These are phyloP conservation scores for Sporothrix globosa DNA, from an alignment of 2,329 filamentous ascomycete genomes.

Conservation along the genomic window DNA sequence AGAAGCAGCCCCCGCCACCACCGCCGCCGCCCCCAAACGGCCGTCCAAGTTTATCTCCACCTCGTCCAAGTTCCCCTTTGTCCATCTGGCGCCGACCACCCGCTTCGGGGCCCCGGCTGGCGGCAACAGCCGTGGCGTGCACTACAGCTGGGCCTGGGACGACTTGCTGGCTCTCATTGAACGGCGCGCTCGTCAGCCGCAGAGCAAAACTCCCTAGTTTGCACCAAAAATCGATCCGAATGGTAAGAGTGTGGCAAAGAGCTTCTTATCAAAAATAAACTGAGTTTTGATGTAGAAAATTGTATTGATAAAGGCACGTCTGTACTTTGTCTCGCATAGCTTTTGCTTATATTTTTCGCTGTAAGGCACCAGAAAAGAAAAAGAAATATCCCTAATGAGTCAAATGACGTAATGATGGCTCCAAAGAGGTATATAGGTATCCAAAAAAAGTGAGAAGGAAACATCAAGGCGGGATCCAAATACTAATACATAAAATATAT, in stretches of 20 bases:
- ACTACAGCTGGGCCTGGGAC: slow-evolving; percentile 47
- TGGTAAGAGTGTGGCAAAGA: background rate
- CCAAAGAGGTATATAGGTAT: background rate
- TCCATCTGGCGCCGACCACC: slow-evolving; percentile 40
- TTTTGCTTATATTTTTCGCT: background rate
- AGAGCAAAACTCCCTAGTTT: background rate
- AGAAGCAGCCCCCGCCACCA: background rate
- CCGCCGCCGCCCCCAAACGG: background rate
- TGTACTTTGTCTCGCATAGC: background rate
- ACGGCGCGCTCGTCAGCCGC: slow-evolving; percentile 27
- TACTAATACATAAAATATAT: slow-evolving; percentile 15
- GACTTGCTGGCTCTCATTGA: slow-evolving; percentile 40
- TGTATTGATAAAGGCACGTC: background rate
- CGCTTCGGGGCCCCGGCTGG: slow-evolving; percentile 42
- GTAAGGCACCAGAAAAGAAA: background rate
- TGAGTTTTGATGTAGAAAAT: background rate
- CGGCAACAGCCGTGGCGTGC: slow-evolving; percentile 36
- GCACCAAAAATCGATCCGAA: background rate
- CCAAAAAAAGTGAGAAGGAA: background rate
- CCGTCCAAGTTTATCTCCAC: slow-evolving; percentile 20
- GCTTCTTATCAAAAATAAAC: background rate
- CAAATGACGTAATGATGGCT: background rate
- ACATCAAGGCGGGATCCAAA: background rate
- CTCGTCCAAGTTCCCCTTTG: slow-evolving; percentile 43
- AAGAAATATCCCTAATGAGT: background rate